A percentile compares a stretch with the other conserved stretches of the same genome.
These are phyloP conservation scores for Austroboletus eburneus DNA, from an alignment of 768 basidiomycete genomes.

Conservation along the genomic window DNA sequence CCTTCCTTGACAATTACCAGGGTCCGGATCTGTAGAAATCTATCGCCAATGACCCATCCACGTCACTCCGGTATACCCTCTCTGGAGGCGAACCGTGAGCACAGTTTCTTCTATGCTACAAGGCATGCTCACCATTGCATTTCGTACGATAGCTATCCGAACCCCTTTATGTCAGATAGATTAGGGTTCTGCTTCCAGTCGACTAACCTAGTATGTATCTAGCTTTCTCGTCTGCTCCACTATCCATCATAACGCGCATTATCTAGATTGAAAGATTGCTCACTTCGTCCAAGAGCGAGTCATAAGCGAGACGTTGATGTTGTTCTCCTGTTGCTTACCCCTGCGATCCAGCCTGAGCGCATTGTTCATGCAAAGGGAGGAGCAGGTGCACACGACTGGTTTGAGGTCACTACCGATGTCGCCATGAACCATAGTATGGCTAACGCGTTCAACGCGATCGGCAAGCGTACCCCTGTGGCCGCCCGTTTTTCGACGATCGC, in stretches of 20 bases:
- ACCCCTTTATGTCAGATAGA: conserved; percentile 14
- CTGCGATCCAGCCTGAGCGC: conserved; percentile 11
- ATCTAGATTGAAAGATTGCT: conserved; percentile 14
- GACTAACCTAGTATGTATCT: conserved; percentile 7
- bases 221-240: neutral
- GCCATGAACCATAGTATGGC: conserved; percentile 17
- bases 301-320: conserved; percentile 1
- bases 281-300: conserved; percentile 19
- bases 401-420: conserved; percentile 15
- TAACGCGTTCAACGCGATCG: conserved; percentile 10
- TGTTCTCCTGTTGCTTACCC: neutral
- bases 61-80: conserved; percentile 13
- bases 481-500: conserved; percentile 52
- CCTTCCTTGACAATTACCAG: conserved; percentile 13
- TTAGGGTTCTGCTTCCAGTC: conserved; percentile 16
- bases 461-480: conserved; percentile 16
- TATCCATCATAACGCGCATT: neutral
- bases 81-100: conserved; percentile 14
- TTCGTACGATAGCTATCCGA: conserved; percentile 7
- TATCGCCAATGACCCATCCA: conserved; percentile 8
- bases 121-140: neutral
- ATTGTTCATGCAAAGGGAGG: conserved; percentile 17
- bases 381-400: conserved; percentile 15
- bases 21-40: conserved; percentile 11
- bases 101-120: neutral